phyloP scores from a whole-genome alignment of 169 alveolate genomes.

The Amoebophrya sp. region DNA sequence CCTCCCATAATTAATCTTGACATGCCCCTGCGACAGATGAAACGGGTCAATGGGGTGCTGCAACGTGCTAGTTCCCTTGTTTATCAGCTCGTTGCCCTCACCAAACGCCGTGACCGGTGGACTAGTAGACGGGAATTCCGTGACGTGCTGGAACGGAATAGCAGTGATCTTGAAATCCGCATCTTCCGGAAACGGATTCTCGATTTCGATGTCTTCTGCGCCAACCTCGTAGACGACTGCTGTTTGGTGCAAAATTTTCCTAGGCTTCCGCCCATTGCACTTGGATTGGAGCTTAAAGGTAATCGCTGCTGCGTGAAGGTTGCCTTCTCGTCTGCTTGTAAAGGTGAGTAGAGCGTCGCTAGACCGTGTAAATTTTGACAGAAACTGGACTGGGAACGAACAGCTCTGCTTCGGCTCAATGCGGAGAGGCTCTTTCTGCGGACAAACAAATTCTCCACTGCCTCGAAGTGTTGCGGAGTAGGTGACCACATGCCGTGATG shows the following conservation, averaged over 20 bases:
- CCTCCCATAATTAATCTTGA: no score
- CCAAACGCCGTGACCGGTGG: no score
- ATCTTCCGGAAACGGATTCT: constrained; percentile 66
- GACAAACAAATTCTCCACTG: constrained; percentile 56
- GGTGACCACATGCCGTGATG: constrained; percentile 65
- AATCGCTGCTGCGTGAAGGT: constrained; percentile 48
- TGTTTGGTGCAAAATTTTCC: constrained; percentile 39
- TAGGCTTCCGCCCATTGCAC: constrained; percentile 46
- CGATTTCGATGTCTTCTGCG: constrained; percentile 64
- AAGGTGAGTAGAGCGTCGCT: constrained; percentile 69
- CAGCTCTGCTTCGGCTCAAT: constrained; percentile 63
- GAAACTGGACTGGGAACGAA: constrained; percentile 70
- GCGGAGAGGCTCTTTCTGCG: constrained; percentile 50
- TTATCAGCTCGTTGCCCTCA: not conserved
- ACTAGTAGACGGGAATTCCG: not conserved
- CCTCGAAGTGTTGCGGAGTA: constrained; percentile 74
- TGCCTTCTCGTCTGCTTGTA: constrained; percentile 58
- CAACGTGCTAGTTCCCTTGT: not conserved
- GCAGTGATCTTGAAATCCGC: constrained; percentile 52
- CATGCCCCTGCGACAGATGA: constrained; percentile 16
- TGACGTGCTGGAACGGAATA: constrained; percentile 12
- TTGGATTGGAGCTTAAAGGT: constrained; percentile 45
- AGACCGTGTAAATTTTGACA: constrained; percentile 61
- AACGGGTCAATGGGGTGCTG: constrained; percentile 20
- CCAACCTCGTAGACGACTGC: constrained; percentile 63